phyloP scores from a whole-genome alignment of 768 basidiomycete genomes.

The Serendipita sp. region DNA sequence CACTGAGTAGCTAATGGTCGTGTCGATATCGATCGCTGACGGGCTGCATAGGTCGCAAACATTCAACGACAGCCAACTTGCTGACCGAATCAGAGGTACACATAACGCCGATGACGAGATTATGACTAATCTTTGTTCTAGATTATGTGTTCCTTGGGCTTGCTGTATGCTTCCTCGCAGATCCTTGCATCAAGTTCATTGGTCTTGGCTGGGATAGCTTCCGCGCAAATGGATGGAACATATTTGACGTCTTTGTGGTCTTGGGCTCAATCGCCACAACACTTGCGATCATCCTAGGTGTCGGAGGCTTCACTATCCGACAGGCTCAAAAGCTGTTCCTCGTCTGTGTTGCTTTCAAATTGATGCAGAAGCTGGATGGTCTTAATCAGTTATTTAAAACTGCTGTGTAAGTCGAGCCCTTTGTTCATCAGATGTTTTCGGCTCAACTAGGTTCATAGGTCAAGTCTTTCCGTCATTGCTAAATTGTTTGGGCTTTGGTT shows the following conservation, averaged over 20 bases:
- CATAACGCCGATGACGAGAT: neutral
- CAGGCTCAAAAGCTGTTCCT: slow-evolving; percentile 84
- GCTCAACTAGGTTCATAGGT: slow-evolving; percentile 26
- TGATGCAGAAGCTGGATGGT: slow-evolving; percentile 73
- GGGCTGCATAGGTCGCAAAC: slow-evolving; percentile 56
- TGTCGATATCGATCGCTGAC: slow-evolving; percentile 1
- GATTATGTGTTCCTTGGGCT: slow-evolving; percentile 65
- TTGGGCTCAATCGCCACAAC: slow-evolving; percentile 74
- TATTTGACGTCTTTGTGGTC: slow-evolving; percentile 74
- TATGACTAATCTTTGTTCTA: slow-evolving; percentile 17
- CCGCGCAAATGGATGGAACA: slow-evolving; percentile 84
- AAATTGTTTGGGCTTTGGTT: slow-evolving; percentile 80
- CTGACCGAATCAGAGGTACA: slow-evolving; percentile 48
- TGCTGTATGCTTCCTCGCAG: slow-evolving; percentile 55
- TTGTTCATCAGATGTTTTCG: neutral
- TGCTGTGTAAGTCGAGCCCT: slow-evolving; percentile 47
- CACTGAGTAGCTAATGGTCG: neutral
- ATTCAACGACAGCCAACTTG: slow-evolving; percentile 34
- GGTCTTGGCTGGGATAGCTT: slow-evolving; percentile 79
- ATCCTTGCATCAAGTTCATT: slow-evolving; percentile 59
- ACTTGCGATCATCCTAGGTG: slow-evolving; percentile 43
- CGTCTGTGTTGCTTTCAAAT: slow-evolving; percentile 84
- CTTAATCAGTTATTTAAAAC: slow-evolving; percentile 96
- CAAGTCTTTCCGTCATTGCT: slow-evolving; percentile 72
- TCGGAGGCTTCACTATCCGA: slow-evolving; percentile 25